Percentiles rank a stretch among this genome's conserved stretches.
phyloP scores from a whole-genome alignment of 2,329 filamentous ascomycete genomes.

The Claviceps africana region DNA sequence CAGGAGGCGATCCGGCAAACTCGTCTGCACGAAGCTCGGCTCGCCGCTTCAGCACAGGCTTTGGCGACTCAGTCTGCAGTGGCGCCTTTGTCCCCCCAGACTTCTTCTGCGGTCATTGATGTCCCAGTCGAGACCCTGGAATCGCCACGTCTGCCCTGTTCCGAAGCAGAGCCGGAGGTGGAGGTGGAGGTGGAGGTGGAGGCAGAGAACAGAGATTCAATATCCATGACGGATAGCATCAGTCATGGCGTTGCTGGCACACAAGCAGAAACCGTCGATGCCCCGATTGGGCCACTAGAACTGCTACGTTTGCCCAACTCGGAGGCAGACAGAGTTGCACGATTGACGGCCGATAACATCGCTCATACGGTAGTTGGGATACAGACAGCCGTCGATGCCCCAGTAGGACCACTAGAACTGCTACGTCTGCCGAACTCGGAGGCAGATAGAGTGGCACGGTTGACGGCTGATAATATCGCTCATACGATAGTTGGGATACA shows the following conservation, averaged over 20 bases:
- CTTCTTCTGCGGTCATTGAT: neutral
- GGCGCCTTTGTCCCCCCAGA: neutral
- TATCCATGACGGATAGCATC: neutral
- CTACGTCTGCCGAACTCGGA: neutral
- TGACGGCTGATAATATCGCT: neutral
- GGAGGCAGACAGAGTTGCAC: neutral
- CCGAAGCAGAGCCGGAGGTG: neutral
- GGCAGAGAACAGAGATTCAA: neutral
- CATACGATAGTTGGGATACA: neutral
- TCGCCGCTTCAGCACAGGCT: conserved; percentile 9
- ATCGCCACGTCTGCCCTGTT: neutral
- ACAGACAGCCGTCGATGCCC: neutral
- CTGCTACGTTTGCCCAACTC: neutral
- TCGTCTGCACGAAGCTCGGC: conserved; percentile 30
- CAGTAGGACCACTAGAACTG: neutral
- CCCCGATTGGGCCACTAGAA: neutral
- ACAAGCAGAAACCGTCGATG: neutral
- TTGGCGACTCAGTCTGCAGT: conserved; percentile 8
- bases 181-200: conserved; percentile 1
- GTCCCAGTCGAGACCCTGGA: neutral
- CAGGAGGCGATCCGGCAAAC: conserved; percentile 70
- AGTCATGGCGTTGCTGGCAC: neutral
- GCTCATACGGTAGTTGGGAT: neutral
- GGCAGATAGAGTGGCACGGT: neutral
- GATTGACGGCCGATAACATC: neutral